Base-by-base conservation (phyloP, 1,284 basidiomycete species). In the Meripilus lineatus region DNA sequence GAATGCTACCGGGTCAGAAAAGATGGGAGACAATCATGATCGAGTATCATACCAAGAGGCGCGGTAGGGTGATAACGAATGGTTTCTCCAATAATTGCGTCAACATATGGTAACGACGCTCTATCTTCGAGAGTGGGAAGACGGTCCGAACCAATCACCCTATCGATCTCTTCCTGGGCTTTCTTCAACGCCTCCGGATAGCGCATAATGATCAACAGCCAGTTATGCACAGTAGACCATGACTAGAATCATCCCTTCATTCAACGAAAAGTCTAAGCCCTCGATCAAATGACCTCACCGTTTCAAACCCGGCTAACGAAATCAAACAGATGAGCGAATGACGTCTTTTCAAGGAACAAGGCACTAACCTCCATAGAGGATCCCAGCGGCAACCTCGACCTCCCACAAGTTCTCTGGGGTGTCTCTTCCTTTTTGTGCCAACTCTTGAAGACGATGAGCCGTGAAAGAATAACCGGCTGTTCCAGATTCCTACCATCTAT, bases 21-120 rank as follows among this genome's bases (percentile, higher is more conserved):
- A n/a, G 28, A 8, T 8, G 28, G n/a, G 8, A 30, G 8, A n/a
- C 28, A n/a, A 30, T 30, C 10, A 8, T 30, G 8, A 30, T n/a
- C 28, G 28, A 30, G 28, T 30, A n/a, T 8, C 8, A 30, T n/a
- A 30, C 28, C n/a, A 10, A 10, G 28, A 30, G 8, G 28, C 28
- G 57, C 52, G 11, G 63, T 52, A 8, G 59, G 49, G 33, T 50
- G 47, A 54, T 56, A 63, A 22, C 66, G 51, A 35, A 64, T 32
- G 4, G 63, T 61, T 52, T 72, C 70, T 40, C 65, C 60, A 7
- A 70, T 57, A 4, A 67, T 37, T 1, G 65, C 66, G 11, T 59
- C 48, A 18, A 66, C 45, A 48, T 68, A 70, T 0, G 66, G 64
- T 15, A 71, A 46, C 5, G 51, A 46, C 3, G 51, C 48, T 10